Percentiles rank a stretch among this genome's conserved stretches.
These are phyloP conservation scores for Toxoplasma gondii DNA, from an alignment of 169 alveolate species.

Conservation along the genomic window DNA sequence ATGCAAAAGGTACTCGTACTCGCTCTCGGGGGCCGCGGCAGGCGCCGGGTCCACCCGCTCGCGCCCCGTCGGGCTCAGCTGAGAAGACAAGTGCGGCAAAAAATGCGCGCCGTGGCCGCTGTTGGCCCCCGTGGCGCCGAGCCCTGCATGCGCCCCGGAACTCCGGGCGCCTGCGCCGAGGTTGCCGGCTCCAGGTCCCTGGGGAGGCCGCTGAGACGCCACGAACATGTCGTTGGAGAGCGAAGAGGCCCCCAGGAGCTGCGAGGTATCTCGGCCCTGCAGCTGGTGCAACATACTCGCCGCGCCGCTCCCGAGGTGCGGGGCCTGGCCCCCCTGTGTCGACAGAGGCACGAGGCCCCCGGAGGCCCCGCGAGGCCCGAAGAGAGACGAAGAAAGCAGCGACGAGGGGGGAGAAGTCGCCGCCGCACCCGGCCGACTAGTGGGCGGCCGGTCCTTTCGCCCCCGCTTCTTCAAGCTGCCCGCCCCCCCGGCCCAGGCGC, in stretches of 20 bases:
- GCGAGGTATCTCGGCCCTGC: not conserved
- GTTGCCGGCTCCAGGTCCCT: not conserved
- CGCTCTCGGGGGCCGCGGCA: constrained; percentile 42
- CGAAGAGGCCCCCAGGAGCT: not conserved
- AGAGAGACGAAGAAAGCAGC: not conserved
- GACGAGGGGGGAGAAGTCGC: not conserved
- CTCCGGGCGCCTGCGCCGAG: constrained; percentile 6
- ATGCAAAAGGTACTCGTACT: constrained; percentile 80
- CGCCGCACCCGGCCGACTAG: not conserved
- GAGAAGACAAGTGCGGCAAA: not conserved
- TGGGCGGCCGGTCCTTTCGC: not conserved
- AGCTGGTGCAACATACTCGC: constrained; percentile 18
- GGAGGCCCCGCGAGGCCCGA: not conserved
- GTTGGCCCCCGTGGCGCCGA: not conserved
- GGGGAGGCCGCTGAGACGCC: not conserved
- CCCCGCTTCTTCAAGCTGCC: not conserved
- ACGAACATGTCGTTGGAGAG: not conserved
- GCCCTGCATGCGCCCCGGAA: not conserved
- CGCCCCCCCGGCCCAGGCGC: not conserved
- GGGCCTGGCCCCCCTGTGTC: not conserved
- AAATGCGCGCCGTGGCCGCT: not conserved
- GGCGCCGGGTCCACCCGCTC: constrained; percentile 20
- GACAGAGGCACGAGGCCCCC: not conserved
- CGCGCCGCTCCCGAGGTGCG: constrained; percentile 24
- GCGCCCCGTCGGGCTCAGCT: not conserved